Evolutionary conservation across 306 rosid genomes (phyloP).

Genomic region (Cyamopsis tetragonoloba): DNA sequence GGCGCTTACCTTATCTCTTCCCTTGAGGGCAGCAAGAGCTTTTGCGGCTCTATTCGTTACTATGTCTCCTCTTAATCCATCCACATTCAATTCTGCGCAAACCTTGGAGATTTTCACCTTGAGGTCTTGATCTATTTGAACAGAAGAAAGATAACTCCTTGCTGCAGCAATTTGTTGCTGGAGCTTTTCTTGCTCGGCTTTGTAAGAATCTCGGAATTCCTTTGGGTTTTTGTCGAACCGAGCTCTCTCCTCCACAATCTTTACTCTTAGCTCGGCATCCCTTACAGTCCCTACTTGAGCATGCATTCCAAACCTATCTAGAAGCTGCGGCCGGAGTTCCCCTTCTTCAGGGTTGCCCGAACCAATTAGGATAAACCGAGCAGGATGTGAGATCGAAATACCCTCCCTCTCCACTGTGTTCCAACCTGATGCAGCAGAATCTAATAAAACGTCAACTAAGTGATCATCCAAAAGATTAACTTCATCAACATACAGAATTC

Average conservation of each 20-base stretch:
- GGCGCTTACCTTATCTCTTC: conserved; percentile 59
- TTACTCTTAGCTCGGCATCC: conserved; percentile 94
- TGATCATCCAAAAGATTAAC: conserved; percentile 96
- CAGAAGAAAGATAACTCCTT: conserved; percentile 58
- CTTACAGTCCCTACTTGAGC: conserved; percentile 95
- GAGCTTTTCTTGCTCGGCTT: conserved; percentile 70
- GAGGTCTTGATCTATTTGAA: conserved; percentile 68
- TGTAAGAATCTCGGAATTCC: conserved; percentile 60
- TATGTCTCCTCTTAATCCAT: conserved; percentile 95
- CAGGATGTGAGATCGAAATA: conserved; percentile 90
- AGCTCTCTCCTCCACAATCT: conserved; percentile 92
- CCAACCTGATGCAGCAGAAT: conserved; percentile 99
- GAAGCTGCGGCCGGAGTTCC: conserved; percentile 93
- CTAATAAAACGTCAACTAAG: conserved; percentile 86
- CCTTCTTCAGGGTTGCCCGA: conserved; percentile 99
- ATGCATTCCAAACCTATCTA: conserved; percentile 98
- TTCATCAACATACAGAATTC: conserved; percentile 91
- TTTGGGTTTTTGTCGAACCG: conserved; percentile 75
- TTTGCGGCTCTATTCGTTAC: conserved; percentile 88
- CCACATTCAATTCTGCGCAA: conserved; percentile 86
- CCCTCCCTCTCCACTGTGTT: conserved; percentile 99
- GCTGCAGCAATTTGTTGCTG: conserved; percentile 66
- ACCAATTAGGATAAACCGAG: conserved; percentile 86
- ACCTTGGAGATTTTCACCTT: conserved; percentile 88
- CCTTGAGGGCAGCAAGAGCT: conserved; percentile 86